A percentile compares a stretch with the other conserved stretches of the same genome.
These are phyloP conservation scores for Termitomyces heimii DNA, from an alignment of 768 basidiomycete species.

Conservation along the genomic window DNA sequence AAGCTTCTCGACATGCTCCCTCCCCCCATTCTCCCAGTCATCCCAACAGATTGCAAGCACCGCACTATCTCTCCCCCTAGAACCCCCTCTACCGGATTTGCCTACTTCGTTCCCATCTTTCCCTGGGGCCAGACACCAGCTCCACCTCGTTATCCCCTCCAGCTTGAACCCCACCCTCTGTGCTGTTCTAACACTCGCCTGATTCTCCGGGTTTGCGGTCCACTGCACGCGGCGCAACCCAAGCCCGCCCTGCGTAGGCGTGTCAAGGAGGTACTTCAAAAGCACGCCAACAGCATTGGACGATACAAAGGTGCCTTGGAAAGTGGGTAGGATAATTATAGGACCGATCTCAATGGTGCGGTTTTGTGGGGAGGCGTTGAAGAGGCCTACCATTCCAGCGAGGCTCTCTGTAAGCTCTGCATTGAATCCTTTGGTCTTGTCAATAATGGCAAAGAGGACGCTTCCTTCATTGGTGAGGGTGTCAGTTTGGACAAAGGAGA, in stretches of 20 bases:
- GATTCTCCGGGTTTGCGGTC: conserved; percentile 40
- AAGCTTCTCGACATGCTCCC: conserved; percentile 25
- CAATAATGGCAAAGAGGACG: conserved; percentile 40
- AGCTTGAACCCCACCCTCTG: conserved; percentile 45
- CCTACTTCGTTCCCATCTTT: conserved; percentile 24
- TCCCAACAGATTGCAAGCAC: conserved; percentile 39
- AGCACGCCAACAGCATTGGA: conserved; percentile 37
- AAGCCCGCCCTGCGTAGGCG: conserved; percentile 36
- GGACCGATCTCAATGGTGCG: conserved; percentile 42
- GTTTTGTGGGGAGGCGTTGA: conserved; percentile 26
- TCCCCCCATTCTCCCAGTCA: conserved; percentile 45
- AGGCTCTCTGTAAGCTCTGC: conserved; percentile 20
- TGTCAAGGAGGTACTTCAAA: conserved; percentile 32
- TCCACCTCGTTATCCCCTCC: conserved; percentile 46
- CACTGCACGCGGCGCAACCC: conserved; percentile 52
- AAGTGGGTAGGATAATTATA: conserved; percentile 39
- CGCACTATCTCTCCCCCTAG: conserved; percentile 31
- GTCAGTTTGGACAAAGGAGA: conserved; percentile 19
- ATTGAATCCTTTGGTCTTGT: conserved; percentile 29
- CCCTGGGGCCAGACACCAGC: conserved; percentile 30
- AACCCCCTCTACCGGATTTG: conserved; percentile 20
- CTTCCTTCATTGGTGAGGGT: conserved; percentile 20
- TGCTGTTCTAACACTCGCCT: conserved; percentile 38
- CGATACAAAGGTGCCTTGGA: conserved; percentile 44
- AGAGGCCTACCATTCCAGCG: conserved; percentile 46